Base-by-base conservation (phyloP, 768 basidiomycete species). In the Hygrocybe coccinea region DNA sequence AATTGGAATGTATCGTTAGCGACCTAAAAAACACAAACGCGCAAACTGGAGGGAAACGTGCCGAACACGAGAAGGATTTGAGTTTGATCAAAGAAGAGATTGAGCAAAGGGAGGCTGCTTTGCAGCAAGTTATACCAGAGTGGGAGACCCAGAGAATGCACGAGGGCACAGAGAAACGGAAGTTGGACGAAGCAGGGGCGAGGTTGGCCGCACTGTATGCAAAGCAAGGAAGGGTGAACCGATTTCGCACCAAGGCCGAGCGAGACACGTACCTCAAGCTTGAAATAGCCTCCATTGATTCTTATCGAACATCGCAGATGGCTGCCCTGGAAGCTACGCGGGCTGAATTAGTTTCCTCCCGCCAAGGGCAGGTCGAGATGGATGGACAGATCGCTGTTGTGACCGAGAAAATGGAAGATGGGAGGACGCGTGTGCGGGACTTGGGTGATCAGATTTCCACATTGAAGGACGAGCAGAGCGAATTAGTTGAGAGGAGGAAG, bases 151-250 rank as follows among this genome's bases (percentile, higher is more conserved):
- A 80, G 17, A 77, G 83, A 37, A 69, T 65, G 1, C 71, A 65
- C 43, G 85, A 81, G 70, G 70, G 66, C 45, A 65, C 77, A 44
- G 83, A 86, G 72, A 81, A 82, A 64, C 79, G 82, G 47, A 80
- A 76, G 24, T 76, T 97, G 60, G 92, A 95, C 58, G 83, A 86
- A 38, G 84, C 85, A 0, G 83, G 80, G 50, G 85, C 89, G 1
- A 80, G 77, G 45, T 72, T 97, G 2, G 77, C 80, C 1, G 81
- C 87, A 0, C 75, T 99, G 1, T 93, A 87, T 65, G 86, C 89
- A 2, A 98, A 98, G 66, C 93, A 92, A 67, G 94, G 94, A 2
- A 87, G 97, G 19, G 77, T 87, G 37, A 83, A 84, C 50, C 89
- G 88, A 63, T 99, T 97, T 74, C 74, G 84, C 19, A 90, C 89